Percentiles rank a stretch among this genome's conserved stretches.
These are phyloP conservation scores for Hyphodiscus hymeniophilus DNA, from an alignment of 495 filamentous ascomycete species.

Conservation along the genomic window DNA sequence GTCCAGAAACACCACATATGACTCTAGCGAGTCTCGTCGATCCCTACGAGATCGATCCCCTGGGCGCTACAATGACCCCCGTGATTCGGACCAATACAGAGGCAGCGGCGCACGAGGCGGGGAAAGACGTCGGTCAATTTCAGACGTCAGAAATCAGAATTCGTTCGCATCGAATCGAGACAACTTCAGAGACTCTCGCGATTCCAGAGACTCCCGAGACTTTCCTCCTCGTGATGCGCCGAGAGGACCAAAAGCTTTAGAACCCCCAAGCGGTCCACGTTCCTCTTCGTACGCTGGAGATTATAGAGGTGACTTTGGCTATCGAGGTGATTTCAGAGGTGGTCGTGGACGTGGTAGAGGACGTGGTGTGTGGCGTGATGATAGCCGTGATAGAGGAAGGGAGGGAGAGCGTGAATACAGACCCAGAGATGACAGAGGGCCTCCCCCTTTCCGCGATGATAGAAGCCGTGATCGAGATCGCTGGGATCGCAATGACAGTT, in stretches of 20 bases:
- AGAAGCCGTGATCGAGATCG: slow-evolving; percentile 28
- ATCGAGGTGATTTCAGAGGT: slow-evolving; percentile 38
- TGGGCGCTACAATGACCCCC: slow-evolving; percentile 40
- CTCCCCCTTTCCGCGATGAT: slow-evolving; percentile 34
- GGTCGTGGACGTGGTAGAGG: slow-evolving; percentile 36
- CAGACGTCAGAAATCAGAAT: slow-evolving; percentile 39
- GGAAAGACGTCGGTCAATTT: slow-evolving; percentile 31
- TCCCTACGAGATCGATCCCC: slow-evolving; percentile 52
- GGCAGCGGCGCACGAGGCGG: slow-evolving; percentile 24
- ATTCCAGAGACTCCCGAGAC: slow-evolving; percentile 21
- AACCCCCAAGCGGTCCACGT: slow-evolving; percentile 51
- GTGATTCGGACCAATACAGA: slow-evolving; percentile 34
- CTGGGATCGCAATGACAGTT: slow-evolving; percentile 28
- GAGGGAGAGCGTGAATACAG: slow-evolving; percentile 49
- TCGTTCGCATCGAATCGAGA: slow-evolving; percentile 42
- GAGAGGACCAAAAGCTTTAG: slow-evolving; percentile 58
- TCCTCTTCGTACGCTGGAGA: slow-evolving; percentile 25
- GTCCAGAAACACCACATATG: slow-evolving; percentile 16
- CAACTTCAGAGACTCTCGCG: slow-evolving; percentile 30
- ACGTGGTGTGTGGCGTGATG: slow-evolving; percentile 43
- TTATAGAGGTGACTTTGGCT: slow-evolving; percentile 21
- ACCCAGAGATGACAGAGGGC: slow-evolving; percentile 28
- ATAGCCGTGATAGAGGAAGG: slow-evolving; percentile 53
- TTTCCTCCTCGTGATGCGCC: slow-evolving; percentile 46
- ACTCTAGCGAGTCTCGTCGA: slow-evolving; percentile 33